phyloP scores from a whole-genome alignment of 169 alveolate species.

The Amoebophrya sp. region DNA sequence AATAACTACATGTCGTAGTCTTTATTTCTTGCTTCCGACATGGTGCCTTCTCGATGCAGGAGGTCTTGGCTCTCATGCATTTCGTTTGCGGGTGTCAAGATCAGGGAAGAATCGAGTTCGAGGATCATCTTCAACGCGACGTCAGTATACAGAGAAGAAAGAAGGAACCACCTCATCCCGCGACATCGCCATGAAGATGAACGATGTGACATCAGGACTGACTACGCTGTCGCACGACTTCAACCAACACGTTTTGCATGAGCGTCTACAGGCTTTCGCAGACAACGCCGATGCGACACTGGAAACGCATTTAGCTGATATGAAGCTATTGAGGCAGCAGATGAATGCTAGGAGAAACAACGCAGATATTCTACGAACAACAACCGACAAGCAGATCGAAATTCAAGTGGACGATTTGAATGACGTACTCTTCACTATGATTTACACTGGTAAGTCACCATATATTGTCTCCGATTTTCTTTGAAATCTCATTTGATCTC shows the following conservation, averaged over 20 bases:
- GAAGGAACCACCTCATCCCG: no score
- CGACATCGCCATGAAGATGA: background rate
- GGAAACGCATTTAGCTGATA: background rate
- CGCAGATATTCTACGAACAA: background rate
- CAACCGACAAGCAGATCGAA: background rate
- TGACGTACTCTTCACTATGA: conserved; percentile 2
- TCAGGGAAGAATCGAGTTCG: no score
- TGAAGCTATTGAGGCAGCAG: background rate
- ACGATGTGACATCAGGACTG: background rate
- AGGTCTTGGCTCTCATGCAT: no score
- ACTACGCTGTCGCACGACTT: background rate
- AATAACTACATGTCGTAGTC: no score
- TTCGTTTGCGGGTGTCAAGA: no score
- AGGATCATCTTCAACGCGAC: no score
- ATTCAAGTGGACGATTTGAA: background rate
- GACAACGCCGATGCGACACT: background rate
- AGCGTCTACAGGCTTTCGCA: background rate
- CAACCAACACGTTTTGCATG: background rate
- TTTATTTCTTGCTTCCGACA: no score
- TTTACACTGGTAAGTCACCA: no score
- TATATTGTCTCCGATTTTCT: background rate
- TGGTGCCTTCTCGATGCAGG: no score
- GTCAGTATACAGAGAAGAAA: no score
- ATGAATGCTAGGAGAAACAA: background rate
- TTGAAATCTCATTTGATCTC: background rate